Evolutionary conservation across 805 yeast species (phyloP).

Genomic region (Metschnikowia aberdeeniae): DNA sequence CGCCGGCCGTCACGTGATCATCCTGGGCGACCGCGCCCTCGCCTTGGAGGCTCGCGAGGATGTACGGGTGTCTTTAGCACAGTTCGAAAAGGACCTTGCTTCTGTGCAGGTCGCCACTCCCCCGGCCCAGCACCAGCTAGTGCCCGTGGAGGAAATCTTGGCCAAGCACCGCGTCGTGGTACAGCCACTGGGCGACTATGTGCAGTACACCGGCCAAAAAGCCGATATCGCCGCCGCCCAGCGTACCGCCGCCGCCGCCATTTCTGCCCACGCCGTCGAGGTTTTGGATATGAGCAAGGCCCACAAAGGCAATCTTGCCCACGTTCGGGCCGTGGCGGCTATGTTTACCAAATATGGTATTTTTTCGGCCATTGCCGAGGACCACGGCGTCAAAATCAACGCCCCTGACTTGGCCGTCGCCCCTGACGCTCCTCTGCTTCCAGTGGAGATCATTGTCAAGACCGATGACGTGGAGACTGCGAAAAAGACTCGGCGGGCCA

Average conservation of each 20-base stretch:
- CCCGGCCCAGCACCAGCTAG: conserved; percentile 60
- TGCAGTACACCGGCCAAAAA: conserved; percentile 60
- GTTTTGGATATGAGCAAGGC: conserved; percentile 82
- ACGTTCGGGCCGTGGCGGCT: conserved; percentile 71
- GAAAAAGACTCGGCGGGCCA: conserved; percentile 62
- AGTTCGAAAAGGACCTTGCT: conserved; percentile 42
- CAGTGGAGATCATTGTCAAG: conserved; percentile 58
- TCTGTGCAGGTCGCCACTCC: conserved; percentile 64
- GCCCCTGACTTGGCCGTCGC: conserved; percentile 40
- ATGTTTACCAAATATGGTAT: conserved; percentile 54
- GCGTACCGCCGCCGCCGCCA: conserved; percentile 52
- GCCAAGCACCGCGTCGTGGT: conserved; percentile 55
- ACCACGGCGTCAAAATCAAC: conserved; percentile 33
- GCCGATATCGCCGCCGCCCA: conserved; percentile 58
- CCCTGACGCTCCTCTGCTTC: conserved; percentile 41
- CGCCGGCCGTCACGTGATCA: conserved; percentile 35
- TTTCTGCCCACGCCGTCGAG: conserved; percentile 58
- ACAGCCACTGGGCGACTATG: conserved; percentile 48
- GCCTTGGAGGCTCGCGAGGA: conserved; percentile 50
- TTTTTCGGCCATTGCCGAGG: conserved; percentile 39
- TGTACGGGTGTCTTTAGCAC: neutral
- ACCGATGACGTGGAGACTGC: conserved; percentile 43
- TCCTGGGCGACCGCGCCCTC: conserved; percentile 70
- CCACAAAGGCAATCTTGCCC: conserved; percentile 73
- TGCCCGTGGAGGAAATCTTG: conserved; percentile 53